These are phyloP conservation scores for Bonia amplexicaulis DNA, from an alignment of 176 grass and related monocot genomes.

Conservation along the genomic window DNA sequence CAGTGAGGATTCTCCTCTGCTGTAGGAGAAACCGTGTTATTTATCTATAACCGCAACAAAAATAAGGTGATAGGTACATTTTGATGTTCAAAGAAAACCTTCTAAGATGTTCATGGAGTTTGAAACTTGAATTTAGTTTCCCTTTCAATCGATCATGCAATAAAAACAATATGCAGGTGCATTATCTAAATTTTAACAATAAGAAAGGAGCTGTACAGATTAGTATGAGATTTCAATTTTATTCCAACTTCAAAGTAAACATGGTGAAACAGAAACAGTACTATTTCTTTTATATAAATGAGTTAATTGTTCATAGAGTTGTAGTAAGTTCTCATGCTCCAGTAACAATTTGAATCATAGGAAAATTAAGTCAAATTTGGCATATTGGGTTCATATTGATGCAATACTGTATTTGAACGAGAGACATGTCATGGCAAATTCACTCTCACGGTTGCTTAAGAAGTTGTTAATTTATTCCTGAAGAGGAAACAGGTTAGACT, in stretches of 20 bases:
- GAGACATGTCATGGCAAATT: constrained; percentile 4
- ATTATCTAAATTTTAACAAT: constrained; percentile 2
- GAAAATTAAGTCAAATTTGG: neutral
- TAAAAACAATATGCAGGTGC: neutral
- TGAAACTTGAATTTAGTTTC: neutral
- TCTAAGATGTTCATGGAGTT: constrained; percentile 11
- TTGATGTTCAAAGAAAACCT: neutral
- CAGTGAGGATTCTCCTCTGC: neutral
- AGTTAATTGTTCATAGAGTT: neutral
- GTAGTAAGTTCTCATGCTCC: neutral
- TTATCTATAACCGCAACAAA: neutral
- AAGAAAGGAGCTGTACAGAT: neutral
- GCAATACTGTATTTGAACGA: neutral
- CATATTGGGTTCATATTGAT: neutral
- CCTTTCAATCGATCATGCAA: neutral
- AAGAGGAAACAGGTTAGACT: neutral
- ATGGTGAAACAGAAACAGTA: neutral
- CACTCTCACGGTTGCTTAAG: constrained; percentile 1
- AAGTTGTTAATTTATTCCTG: constrained; percentile 11
- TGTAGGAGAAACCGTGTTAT: neutral
- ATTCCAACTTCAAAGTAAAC: neutral
- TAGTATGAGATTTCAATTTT: constrained; percentile 13
- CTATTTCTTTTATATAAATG: neutral
- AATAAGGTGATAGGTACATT: neutral
- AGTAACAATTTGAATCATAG: constrained; percentile 5